Conservation (phyloP, 2,329 filamentous ascomycete genomes). For the Blumeria graminis region DNA sequence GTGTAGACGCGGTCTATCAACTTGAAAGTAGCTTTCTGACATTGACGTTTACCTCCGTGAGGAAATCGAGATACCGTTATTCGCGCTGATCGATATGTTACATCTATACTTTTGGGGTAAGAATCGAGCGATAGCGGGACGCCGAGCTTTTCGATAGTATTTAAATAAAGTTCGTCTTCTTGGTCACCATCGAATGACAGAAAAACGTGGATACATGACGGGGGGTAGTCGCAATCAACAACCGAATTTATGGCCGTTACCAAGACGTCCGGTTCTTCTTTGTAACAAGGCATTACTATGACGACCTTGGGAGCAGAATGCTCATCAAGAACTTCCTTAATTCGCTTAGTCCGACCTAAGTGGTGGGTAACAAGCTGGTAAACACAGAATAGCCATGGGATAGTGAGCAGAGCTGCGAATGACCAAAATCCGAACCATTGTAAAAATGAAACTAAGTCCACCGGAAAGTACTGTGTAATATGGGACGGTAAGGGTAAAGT, state of each 20-base stretch:
- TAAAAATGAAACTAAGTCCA: slow-evolving; percentile 39
- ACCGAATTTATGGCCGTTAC: slow-evolving; percentile 76
- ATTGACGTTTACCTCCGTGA: slow-evolving; percentile 81
- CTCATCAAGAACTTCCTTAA: slow-evolving; percentile 68
- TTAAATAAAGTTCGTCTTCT: slow-evolving; percentile 71
- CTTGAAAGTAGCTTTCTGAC: slow-evolving; percentile 79
- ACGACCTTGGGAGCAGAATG: slow-evolving; percentile 77
- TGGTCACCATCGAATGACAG: slow-evolving; percentile 83
- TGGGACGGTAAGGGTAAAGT: slow-evolving; percentile 61
- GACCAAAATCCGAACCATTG: slow-evolving; percentile 95
- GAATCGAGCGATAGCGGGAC: slow-evolving; percentile 51
- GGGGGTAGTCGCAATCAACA: slow-evolving; percentile 80
- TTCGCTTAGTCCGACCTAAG: slow-evolving; percentile 55
- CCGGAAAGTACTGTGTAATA: slow-evolving; percentile 50
- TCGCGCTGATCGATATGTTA: slow-evolving; percentile 57
- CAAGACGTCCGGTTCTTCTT: slow-evolving; percentile 65
- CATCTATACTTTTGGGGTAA: slow-evolving; percentile 78
- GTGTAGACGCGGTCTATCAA: slow-evolving; percentile 84
- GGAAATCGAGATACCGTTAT: slow-evolving; percentile 82
- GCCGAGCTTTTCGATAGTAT: slow-evolving; percentile 63
- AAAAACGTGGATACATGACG: slow-evolving; percentile 81
- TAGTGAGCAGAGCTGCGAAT: slow-evolving; percentile 60
- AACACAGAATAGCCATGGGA: slow-evolving; percentile 84
- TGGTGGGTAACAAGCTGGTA: slow-evolving; percentile 78
- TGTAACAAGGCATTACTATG: slow-evolving; percentile 92